Evolutionary conservation across 2,329 filamentous ascomycete genomes (phyloP).

Genomic region (Hypoxylon sp.): DNA sequence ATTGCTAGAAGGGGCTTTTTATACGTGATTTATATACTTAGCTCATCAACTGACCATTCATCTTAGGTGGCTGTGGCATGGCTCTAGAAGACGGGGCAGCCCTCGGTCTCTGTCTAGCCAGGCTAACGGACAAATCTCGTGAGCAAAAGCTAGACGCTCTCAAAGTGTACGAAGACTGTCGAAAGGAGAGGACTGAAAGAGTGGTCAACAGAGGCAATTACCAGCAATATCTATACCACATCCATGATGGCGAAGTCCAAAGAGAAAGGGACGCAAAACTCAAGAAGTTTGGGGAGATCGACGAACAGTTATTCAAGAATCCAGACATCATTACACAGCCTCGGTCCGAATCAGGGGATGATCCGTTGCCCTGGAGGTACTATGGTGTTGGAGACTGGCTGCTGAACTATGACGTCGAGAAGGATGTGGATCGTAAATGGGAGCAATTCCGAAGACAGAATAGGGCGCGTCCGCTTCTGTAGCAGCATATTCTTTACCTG

Average conservation of each 20-base stretch:
- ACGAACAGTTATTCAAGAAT: conserved; percentile 27
- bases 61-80: conserved; percentile 65
- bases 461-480: conserved; percentile 39
- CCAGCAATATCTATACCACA: conserved; percentile 72
- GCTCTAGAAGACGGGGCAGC: conserved; percentile 68
- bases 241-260: conserved; percentile 70
- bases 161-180: conserved; percentile 67
- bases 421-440: conserved; percentile 55
- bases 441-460: conserved; percentile 12
- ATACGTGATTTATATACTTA: too few relatives aligned
- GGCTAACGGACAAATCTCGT: conserved; percentile 57
- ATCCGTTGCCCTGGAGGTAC: conserved; percentile 58
- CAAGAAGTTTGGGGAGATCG: conserved; percentile 50
- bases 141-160: conserved; percentile 53
- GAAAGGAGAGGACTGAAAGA: conserved; percentile 68
- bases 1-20: not conserved
- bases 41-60: conserved; percentile 7
- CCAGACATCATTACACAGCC: conserved; percentile 24
- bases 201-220: conserved; percentile 71
- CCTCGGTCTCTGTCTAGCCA: conserved; percentile 62
- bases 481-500: conserved; percentile 34
- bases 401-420: conserved; percentile 56
- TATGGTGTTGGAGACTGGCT: conserved; percentile 57
- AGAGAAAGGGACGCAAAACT: conserved; percentile 61
- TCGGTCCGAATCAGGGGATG: conserved; percentile 53